Percentiles rank a stretch among this genome's conserved stretches.
Evolutionary conservation across 164 flowering plant species (phyloP).

Genomic region (Chimonanthus salicifolius): DNA sequence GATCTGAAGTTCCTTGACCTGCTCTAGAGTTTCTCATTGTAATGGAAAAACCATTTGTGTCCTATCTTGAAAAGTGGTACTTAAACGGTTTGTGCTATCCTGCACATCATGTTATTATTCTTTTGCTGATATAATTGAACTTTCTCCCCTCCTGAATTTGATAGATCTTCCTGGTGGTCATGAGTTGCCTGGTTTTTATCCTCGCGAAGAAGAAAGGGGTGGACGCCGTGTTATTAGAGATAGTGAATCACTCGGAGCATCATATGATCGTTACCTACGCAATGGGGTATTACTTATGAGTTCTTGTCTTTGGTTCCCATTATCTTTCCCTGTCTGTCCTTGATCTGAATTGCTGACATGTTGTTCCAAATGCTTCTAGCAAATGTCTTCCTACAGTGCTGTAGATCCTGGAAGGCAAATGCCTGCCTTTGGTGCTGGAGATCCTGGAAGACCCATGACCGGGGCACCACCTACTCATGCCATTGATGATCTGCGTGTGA

Average conservation of each 20-base stretch:
- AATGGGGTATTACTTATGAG: slow-evolving; percentile 33
- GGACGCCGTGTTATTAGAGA: slow-evolving; percentile 44
- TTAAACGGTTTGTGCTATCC: background rate
- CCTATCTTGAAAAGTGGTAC: background rate
- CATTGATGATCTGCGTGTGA: slow-evolving; percentile 48
- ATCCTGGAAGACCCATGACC: slow-evolving; percentile 39
- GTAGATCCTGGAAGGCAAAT: slow-evolving; percentile 41
- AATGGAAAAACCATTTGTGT: too few species aligned
- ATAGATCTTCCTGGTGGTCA: slow-evolving; percentile 46
- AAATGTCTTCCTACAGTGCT: slow-evolving; percentile 45
- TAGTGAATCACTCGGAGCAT: slow-evolving; percentile 59
- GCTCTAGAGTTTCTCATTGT: too few species aligned
- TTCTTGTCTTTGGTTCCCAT: background rate
- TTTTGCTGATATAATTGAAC: background rate
- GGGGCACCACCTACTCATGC: slow-evolving; percentile 42
- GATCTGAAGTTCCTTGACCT: too few species aligned
- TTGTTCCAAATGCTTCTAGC: slow-evolving; percentile 30
- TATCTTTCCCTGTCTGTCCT: slow-evolving; percentile 1
- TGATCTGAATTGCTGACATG: slow-evolving; percentile 8
- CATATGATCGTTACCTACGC: slow-evolving; percentile 79
- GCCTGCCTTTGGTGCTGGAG: slow-evolving; percentile 49
- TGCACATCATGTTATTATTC: background rate
- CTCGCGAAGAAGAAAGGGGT: slow-evolving; percentile 55
- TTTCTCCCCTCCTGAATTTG: slow-evolving; percentile 11
- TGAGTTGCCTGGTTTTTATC: slow-evolving; percentile 43